These are phyloP conservation scores for Xylaria grammica DNA, from an alignment of 495 filamentous ascomycete genomes.

Conservation along the genomic window DNA sequence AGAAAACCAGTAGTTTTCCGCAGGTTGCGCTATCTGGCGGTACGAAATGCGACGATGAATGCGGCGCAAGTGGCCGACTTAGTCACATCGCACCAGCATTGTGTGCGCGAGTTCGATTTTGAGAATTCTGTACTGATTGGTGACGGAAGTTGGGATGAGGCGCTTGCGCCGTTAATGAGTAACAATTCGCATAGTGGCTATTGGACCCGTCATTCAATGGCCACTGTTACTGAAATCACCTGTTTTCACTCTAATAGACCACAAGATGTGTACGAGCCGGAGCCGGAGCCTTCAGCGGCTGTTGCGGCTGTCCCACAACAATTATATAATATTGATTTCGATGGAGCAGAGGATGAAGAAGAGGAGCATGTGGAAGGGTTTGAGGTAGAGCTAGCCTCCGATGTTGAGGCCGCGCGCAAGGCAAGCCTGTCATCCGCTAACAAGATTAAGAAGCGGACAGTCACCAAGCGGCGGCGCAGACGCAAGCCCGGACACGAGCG, in stretches of 20 bases:
- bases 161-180: conserved; percentile 66
- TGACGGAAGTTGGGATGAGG: conserved; percentile 74
- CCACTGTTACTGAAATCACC: conserved; percentile 30
- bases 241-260: conserved; percentile 9
- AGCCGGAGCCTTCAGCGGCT: conserved; percentile 43
- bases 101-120: conserved; percentile 73
- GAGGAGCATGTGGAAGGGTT: conserved; percentile 41
- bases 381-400: conserved; percentile 43
- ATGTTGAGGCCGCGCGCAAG: conserved; percentile 47
- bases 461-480: conserved; percentile 48
- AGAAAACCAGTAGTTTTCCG: conserved; percentile 60
- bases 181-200: conserved; percentile 33
- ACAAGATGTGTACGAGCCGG: conserved; percentile 10
- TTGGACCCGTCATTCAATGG: conserved; percentile 50
- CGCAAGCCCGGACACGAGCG: conserved; percentile 38
- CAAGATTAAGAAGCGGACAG: conserved; percentile 54
- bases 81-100: conserved; percentile 62
- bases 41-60: conserved; percentile 70
- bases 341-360: conserved; percentile 45
- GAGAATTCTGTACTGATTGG: conserved; percentile 67
- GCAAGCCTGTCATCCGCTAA: conserved; percentile 50
- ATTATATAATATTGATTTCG: conserved; percentile 48
- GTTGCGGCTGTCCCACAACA: conserved; percentile 47
- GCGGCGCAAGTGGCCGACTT: conserved; percentile 68
- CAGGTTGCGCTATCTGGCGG: conserved; percentile 63